phyloP scores from a whole-genome alignment of 495 filamentous ascomycete species.

The Podospora pseudopauciseta region DNA sequence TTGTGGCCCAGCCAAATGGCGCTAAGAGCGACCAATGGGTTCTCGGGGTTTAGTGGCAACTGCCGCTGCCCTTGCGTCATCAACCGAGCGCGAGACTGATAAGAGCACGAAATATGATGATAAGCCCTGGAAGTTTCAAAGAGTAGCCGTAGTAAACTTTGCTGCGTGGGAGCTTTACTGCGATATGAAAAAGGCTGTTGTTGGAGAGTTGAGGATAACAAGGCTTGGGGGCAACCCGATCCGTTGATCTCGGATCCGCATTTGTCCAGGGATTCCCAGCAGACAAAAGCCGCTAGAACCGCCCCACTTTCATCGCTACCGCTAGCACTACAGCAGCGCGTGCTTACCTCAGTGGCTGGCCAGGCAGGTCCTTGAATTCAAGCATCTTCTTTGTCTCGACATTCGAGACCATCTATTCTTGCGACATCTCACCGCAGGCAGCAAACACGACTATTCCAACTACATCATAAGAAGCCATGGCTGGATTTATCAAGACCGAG shows the following conservation, averaged over 20 bases:
- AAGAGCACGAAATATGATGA: background rate
- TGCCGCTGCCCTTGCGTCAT: conserved; percentile 4
- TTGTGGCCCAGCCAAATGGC: background rate
- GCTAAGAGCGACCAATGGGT: conserved; percentile 9
- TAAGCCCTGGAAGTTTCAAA: too few species aligned
- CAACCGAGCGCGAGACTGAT: background rate
- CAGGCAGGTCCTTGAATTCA: background rate
- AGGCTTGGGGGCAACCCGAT: background rate
- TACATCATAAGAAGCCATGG: background rate
- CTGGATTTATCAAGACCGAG: conserved; percentile 36
- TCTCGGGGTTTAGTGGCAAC: background rate
- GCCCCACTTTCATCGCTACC: background rate
- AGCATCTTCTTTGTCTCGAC: background rate
- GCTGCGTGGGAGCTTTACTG: background rate
- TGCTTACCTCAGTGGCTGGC: background rate
- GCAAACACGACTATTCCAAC: background rate
- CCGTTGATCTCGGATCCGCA: background rate
- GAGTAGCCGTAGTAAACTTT: too few species aligned
- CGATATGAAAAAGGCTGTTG: background rate
- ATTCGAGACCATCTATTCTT: background rate
- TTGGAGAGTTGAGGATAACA: background rate
- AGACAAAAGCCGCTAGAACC: background rate
- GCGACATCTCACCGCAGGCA: background rate
- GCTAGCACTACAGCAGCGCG: background rate
- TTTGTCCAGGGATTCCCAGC: background rate